These are phyloP conservation scores for Planoprotostelium fungivorum DNA, from an alignment of 78 protist species.

Conservation along the genomic window DNA sequence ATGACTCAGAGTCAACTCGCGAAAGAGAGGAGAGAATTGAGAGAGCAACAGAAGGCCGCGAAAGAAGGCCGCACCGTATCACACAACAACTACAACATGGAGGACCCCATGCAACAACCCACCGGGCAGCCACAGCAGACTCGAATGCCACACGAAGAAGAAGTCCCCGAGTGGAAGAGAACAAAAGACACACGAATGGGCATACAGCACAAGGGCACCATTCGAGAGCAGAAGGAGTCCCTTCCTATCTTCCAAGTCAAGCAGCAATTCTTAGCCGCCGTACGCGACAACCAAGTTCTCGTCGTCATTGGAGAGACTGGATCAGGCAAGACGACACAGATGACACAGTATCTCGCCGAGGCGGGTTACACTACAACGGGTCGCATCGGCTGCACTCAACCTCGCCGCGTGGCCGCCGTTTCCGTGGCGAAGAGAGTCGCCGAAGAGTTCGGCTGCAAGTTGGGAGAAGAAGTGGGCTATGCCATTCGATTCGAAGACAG, in stretches of 20 bases:
- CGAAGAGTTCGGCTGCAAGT: conserved; percentile 96
- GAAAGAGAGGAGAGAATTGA: conserved; percentile 88
- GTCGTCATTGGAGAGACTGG: conserved; percentile 92
- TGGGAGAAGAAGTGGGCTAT: conserved; percentile 96
- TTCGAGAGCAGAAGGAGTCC: conserved; percentile 84
- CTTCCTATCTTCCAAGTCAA: conserved; percentile 85
- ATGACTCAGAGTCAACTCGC: conserved; percentile 70
- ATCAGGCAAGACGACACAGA: conserved; percentile 87
- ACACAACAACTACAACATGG: conserved; percentile 75
- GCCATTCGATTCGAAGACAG: conserved; percentile 97
- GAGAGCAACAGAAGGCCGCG: conserved; percentile 62
- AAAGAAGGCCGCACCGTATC: conserved; percentile 63
- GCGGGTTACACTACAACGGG: conserved; percentile 67
- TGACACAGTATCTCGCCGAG: conserved; percentile 87
- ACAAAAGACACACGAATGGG: conserved; percentile 10
- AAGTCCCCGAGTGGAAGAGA: conserved; percentile 42
- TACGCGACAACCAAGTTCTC: conserved; percentile 79
- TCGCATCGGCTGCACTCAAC: conserved; percentile 93
- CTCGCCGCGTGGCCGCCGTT: conserved; percentile 99
- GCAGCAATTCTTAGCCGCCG: conserved; percentile 70
- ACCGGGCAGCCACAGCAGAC: conserved; percentile 54
- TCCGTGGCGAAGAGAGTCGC: conserved; percentile 98
- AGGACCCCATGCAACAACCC: conserved; percentile 79
- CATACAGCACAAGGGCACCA: conserved; percentile 47
- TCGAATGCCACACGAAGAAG: conserved; percentile 68